Evolutionary conservation across 2,329 filamentous ascomycete genomes (phyloP), one percentile per base, ranked within the genome.

Genomic region (Fusarium humuli): DNA sequence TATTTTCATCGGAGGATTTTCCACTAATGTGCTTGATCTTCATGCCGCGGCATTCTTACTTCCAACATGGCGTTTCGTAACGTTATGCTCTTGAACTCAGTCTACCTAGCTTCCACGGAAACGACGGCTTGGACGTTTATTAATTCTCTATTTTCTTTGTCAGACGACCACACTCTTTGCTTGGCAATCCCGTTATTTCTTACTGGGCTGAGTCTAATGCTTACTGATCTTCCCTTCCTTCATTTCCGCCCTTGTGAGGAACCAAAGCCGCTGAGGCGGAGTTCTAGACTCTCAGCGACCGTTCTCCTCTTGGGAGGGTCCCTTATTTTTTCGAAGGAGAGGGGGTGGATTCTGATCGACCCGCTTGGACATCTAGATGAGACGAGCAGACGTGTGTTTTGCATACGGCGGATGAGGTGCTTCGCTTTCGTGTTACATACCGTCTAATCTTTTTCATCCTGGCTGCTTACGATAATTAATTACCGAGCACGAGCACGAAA

Each of bases 221-320:
- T 70, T 63, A 63, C 53, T 53, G 52, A 55, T 57, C 14, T 41
- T 40, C n/a, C 48, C 7, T 10, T 13, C 23, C 37, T 27, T 34
- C 60, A 44, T 65, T 67, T 64, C 63, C 49, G 56, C 54, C 23
- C 22, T 27, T 11, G 37, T 20, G 34, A 55, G 54, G 57, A 58
- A 69, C 57, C 56, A 52, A 47, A 16, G 13, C 29, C 44, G 40
- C 42, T 55, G 45, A 59, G 56, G 49, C 25, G 9, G 13, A 5
- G 48, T 53, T 74, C 71, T 67, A 73, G 72, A 65, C 59, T 46
- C 13, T 30, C 44, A 62, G 57, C 55, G 61, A 57, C 69, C 60
- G 7, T 37, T 12, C 30, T 18, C 30, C 30, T 53, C 65, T 69
- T 73, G 61, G 55, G 67, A 68, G 57, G 63, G 67, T 55, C 58